Evolutionary conservation across 495 filamentous ascomycete species (phyloP), one percentile per base, ranked within the genome.

Genomic region (Staphylotrichum longicolle): DNA sequence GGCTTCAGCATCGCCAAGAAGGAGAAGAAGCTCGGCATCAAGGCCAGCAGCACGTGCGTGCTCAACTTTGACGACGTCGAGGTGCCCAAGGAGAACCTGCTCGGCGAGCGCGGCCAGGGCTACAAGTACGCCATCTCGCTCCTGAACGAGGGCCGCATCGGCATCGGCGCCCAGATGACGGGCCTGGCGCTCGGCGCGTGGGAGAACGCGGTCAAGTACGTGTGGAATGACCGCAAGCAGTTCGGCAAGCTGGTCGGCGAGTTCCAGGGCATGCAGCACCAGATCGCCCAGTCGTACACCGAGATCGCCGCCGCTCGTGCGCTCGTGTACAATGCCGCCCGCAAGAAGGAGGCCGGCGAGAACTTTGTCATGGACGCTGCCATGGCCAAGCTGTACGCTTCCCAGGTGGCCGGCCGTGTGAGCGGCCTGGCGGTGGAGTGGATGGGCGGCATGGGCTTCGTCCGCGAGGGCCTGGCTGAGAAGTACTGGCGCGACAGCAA

Each of bases 231-330:
- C 79, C 88, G 94, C 63, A 91, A 91, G 79, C 94, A 99, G 77
- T 99, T 99, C 73, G 91, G 95, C 52, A 82, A 92, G 70, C 82
- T 91, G 44, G 87, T 99, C 57, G 94, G 95, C 63, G 86, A 91
- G 69, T 99, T 99, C 83, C 94, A 98, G 78, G 93, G 91, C 67
- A 97, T 99, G 93, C 94, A 97, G 77, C 92, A 96, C 78, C 95
- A 99, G 82, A 85, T 99, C 56, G 94, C 94, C 0, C 94, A 99
- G 79, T 88, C 93, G 7, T 96, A 92, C 75, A 93, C 89, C 14
- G 93, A 98, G 75, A 96, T 98, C 66, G 78, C 84, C 32, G 94
- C 94, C 10, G 94, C 94, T 4, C 86, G 94, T 30, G 92, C 91
- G 5, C 81, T 99, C 3, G 92, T 99, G 39, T 98, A 89, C 80